These are phyloP conservation scores for Thermomucor indicae-seudaticae DNA, from an alignment of 371 early-diverging fungal genomes.

Conservation along the genomic window DNA sequence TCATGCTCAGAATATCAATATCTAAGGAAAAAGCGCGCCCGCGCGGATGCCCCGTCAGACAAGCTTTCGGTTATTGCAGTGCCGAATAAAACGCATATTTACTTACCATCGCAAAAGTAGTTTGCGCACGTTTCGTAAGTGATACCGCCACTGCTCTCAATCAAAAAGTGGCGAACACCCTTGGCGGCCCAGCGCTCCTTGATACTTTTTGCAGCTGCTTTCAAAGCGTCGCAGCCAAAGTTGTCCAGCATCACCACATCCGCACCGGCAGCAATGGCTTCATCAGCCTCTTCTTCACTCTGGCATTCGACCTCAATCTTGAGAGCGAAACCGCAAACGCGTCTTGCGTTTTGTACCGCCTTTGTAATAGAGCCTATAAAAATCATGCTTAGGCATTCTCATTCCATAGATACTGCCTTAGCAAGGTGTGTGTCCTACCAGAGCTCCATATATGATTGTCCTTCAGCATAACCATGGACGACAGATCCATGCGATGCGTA, in stretches of 20 bases:
- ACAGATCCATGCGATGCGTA: conserved; percentile 95
- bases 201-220: conserved; percentile 62
- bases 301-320: conserved; percentile 98
- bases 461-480: conserved; percentile 98
- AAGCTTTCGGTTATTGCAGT: background rate
- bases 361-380: conserved; percentile 80
- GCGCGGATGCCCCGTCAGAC: background rate
- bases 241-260: conserved; percentile 96
- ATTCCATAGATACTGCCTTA: too few relatives aligned
- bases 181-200: conserved; percentile 68
- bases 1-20: conserved; percentile 92
- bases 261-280: conserved; percentile 96
- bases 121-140: conserved; percentile 79
- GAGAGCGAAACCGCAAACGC: conserved; percentile 86
- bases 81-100: background rate
- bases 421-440: too few relatives aligned
- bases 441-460: conserved; percentile 98
- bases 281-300: conserved; percentile 87
- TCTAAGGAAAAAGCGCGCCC: conserved; percentile 43
- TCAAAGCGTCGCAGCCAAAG: conserved; percentile 62
- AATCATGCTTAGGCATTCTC: too few relatives aligned
- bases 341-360: conserved; percentile 79
- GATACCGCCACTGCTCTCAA: conserved; percentile 96
- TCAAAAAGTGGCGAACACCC: conserved; percentile 68
- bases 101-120: conserved; percentile 80